Evolutionary conservation across 2,329 filamentous ascomycete genomes (phyloP), one percentile per base, ranked within the genome.

Genomic region (Penicillium decumbens): DNA sequence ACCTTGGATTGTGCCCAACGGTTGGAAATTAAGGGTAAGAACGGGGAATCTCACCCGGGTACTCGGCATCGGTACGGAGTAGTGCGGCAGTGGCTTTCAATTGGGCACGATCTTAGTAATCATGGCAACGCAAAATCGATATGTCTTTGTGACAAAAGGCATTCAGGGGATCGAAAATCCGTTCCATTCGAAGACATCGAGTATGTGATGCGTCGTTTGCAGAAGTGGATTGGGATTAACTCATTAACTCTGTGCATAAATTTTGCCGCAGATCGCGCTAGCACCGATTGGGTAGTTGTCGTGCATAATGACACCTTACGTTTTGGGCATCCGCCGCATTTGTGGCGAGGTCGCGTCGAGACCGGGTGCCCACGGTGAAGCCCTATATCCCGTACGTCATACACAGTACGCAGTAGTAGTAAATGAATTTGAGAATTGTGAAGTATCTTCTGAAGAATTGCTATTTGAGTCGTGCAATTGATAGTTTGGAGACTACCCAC

Each of bases 261-360:
- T n/a, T n/a, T n/a, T n/a, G n/a, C n/a, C n/a, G n/a, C n/a, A n/a
- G n/a, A 46, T 23, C 28, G n/a, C 37, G 38, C 44, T 46, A 41
- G 20, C 30, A 28, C n/a, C 2, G 2, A 41, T 46, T 13, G 6
- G 37, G 37, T n/a, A 41, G 20, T 10, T 9, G 15, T 8, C 12
- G 30, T 8, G 33, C 15, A 15, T 12, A 45, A 10, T 12, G 12
- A 43, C 40, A 41, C 49, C 49, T 47, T 28, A 41, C 28, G 35
- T 13, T 37, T 35, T 15, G 47, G 49, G 49, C 49, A 37, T 2
- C 2, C 5, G 4, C 7, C 2, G 10, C 8, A 1, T 10, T 5
- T 29, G 43, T 50, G 40, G 49, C 49, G 29, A 42, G 29, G 23
- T 29, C 18, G 8, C n/a, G 24, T 20, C 32, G n/a, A 37, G 23